phyloP scores from a whole-genome alignment of 2,329 filamentous ascomycete genomes.

The Colletotrichum cordylinicola region DNA sequence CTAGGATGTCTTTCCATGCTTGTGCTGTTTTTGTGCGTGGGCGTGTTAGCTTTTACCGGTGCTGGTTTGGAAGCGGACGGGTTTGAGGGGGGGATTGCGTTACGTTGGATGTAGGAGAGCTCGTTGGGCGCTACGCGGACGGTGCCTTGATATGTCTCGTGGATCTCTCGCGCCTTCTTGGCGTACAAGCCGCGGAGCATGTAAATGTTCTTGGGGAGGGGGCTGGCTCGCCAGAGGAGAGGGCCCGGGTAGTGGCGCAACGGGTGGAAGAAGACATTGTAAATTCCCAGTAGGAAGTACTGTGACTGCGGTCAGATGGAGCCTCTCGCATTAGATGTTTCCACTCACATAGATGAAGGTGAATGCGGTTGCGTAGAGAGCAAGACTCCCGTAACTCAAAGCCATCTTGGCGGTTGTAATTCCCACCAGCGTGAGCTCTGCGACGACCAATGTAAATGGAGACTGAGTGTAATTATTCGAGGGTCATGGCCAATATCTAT shows the following conservation, averaged over 20 bases:
- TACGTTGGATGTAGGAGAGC: conserved; percentile 38
- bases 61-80: background rate
- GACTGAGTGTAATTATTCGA: background rate
- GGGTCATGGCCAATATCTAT: background rate
- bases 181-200: conserved; percentile 2
- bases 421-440: background rate
- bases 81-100: background rate
- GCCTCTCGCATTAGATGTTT: background rate
- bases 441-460: background rate
- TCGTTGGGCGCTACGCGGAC: conserved; percentile 45
- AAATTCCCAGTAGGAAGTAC: conserved; percentile 23
- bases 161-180: conserved; percentile 13
- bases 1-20: conserved; percentile 20
- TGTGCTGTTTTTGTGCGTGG: conserved; percentile 18
- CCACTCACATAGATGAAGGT: background rate
- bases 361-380: background rate
- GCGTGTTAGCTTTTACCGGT: background rate
- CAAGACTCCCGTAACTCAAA: background rate
- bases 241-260: conserved; percentile 36
- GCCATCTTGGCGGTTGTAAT: background rate
- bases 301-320: background rate
- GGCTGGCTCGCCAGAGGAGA: conserved; percentile 2
- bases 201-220: conserved; percentile 5
- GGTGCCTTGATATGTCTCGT: conserved; percentile 32
- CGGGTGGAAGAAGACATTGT: conserved; percentile 40